phyloP scores from a whole-genome alignment of 2,329 filamentous ascomycete species.

The Aureobasidium uvarum region DNA sequence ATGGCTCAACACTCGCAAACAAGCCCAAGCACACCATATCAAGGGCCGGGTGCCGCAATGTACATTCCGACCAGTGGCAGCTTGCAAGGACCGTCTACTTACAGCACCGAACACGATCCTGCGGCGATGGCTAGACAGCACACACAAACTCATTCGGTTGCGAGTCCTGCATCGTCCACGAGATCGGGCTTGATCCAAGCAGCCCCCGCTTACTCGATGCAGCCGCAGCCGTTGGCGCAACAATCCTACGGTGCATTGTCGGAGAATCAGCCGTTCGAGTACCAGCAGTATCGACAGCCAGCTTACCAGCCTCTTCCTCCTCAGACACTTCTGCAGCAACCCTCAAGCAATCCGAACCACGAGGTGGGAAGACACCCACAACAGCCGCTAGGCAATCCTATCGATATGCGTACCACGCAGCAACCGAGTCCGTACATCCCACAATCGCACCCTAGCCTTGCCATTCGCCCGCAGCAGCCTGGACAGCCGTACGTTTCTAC shows the following conservation, averaged over 20 bases:
- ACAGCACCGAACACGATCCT: not conserved
- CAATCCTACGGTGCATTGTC: constrained; percentile 2
- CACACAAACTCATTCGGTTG: constrained; percentile 6
- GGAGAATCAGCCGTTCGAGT: not conserved
- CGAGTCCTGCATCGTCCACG: constrained; percentile 10
- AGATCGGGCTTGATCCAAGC: constrained; percentile 7
- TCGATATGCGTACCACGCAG: constrained; percentile 1
- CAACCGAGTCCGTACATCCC: constrained; percentile 2
- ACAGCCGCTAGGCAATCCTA: not conserved
- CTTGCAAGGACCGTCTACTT: not conserved
- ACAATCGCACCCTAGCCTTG: constrained; percentile 1
- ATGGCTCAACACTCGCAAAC: constrained; percentile 6
- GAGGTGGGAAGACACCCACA: constrained; percentile 2
- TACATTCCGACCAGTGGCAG: constrained; percentile 11
- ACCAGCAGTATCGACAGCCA: not conserved
- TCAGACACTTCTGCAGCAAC: constrained; percentile 13
- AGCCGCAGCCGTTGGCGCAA: not conserved
- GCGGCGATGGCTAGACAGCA: constrained; percentile 16
- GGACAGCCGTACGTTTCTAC: constrained; percentile 6
- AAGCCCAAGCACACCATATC: constrained; percentile 16
- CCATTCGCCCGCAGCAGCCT: constrained; percentile 16
- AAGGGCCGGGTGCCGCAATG: not conserved
- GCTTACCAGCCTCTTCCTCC: not conserved
- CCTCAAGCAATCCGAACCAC: not conserved
- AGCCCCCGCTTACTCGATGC: constrained; percentile 12